phyloP scores from a whole-genome alignment of 2,329 filamentous ascomycete genomes.

The Aureobasidium namibiae region DNA sequence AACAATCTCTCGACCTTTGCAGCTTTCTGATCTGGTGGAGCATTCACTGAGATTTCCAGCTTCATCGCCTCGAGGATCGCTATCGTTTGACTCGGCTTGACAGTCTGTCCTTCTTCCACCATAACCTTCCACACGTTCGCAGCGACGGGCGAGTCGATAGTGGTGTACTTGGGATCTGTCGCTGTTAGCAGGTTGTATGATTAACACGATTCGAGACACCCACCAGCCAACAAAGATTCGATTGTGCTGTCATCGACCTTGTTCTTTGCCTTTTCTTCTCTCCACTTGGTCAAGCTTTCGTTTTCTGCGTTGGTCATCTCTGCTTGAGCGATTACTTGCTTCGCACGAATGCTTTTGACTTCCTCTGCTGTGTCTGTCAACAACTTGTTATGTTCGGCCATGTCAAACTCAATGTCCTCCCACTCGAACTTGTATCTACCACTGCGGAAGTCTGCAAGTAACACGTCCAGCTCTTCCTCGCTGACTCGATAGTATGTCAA shows the following conservation, averaged over 20 bases:
- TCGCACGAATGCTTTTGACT: constrained; percentile 36
- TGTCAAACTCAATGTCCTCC: constrained; percentile 45
- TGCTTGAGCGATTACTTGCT: constrained; percentile 41
- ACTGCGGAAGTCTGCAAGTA: constrained; percentile 41
- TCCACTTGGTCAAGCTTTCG: constrained; percentile 35
- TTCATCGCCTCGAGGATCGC: constrained; percentile 41
- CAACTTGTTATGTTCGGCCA: constrained; percentile 46
- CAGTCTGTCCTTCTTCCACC: constrained; percentile 29
- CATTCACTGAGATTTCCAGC: constrained; percentile 38
- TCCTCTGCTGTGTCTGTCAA: constrained; percentile 40
- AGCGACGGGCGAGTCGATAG: constrained; percentile 36
- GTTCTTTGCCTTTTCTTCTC: constrained; percentile 35
- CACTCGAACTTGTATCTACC: constrained; percentile 46
- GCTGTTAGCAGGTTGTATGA: background rate
- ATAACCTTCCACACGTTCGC: constrained; percentile 40
- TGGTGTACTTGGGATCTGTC: constrained; percentile 28
- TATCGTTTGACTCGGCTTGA: constrained; percentile 29
- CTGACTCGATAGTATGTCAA: constrained; percentile 47
- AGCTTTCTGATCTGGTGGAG: constrained; percentile 24
- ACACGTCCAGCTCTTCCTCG: constrained; percentile 42
- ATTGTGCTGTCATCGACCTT: constrained; percentile 42
- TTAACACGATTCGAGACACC: constrained; percentile 11
- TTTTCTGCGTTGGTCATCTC: constrained; percentile 41
- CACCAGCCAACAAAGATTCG: constrained; percentile 41
- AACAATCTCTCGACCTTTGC: constrained; percentile 33